These are phyloP conservation scores for Huiozyma sinensis DNA, from an alignment of 805 yeast species.

Conservation along the genomic window DNA sequence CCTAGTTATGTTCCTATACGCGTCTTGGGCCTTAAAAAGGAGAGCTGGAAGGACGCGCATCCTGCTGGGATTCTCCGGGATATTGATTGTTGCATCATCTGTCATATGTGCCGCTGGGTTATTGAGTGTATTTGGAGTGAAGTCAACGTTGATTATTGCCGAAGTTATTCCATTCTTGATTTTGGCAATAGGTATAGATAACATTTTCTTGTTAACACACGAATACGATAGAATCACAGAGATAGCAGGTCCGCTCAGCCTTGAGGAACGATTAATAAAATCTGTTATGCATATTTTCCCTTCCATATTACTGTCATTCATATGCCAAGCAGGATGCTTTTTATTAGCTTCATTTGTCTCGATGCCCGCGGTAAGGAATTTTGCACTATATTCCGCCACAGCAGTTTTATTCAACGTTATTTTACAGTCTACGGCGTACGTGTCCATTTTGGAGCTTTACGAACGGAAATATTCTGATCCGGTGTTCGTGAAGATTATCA, in stretches of 20 bases:
- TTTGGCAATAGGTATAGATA: slow-evolving; percentile 93
- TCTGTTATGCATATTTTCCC: slow-evolving; percentile 77
- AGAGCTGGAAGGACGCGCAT: slow-evolving; percentile 35
- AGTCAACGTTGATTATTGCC: slow-evolving; percentile 85
- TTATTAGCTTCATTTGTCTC: slow-evolving; percentile 66
- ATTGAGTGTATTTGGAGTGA: slow-evolving; percentile 63
- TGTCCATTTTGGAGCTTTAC: slow-evolving; percentile 47
- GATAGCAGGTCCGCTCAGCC: slow-evolving; percentile 34
- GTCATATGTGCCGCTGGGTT: slow-evolving; percentile 77
- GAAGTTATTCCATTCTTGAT: slow-evolving; percentile 93
- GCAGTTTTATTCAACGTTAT: slow-evolving; percentile 69
- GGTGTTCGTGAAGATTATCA: background rate
- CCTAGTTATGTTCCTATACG: slow-evolving; percentile 77
- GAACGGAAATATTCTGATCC: slow-evolving; percentile 7
- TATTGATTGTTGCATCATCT: slow-evolving; percentile 67
- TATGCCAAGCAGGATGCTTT: slow-evolving; percentile 73
- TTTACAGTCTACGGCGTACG: slow-evolving; percentile 73
- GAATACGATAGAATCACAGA: slow-evolving; percentile 52
- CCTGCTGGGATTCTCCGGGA: slow-evolving; percentile 74
- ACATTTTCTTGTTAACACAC: slow-evolving; percentile 76
- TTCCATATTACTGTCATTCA: slow-evolving; percentile 66
- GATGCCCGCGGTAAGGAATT: slow-evolving; percentile 95
- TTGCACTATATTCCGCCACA: slow-evolving; percentile 83
- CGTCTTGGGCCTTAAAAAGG: slow-evolving; percentile 56
- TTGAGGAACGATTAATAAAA: slow-evolving; percentile 49